Evolutionary conservation across 306 rosid genomes (phyloP).

Genomic region (Vigna angularis): DNA sequence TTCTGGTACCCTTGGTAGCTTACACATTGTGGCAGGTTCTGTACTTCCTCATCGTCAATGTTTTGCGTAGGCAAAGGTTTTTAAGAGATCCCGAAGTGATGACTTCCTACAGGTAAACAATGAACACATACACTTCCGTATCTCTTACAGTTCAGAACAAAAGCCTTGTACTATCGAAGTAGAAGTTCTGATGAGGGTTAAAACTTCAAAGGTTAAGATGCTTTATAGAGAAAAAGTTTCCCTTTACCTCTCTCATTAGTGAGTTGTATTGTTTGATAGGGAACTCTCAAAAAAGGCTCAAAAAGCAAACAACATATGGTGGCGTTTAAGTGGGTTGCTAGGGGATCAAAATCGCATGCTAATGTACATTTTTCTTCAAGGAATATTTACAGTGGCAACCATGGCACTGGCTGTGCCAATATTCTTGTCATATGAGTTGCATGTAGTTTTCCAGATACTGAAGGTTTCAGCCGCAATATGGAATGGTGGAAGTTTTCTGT

Average conservation of each 20-base stretch:
- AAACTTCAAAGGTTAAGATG: neutral
- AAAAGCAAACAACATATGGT: constrained; percentile 91
- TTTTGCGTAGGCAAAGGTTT: constrained; percentile 78
- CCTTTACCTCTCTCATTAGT: neutral
- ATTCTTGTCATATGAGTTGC: constrained; percentile 81
- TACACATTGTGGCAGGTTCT: constrained; percentile 85
- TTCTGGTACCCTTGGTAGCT: constrained; percentile 74
- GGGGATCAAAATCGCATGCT: constrained; percentile 91
- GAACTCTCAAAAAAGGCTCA: constrained; percentile 93
- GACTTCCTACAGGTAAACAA: constrained; percentile 83
- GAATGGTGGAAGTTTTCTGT: constrained; percentile 94
- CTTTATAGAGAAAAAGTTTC: neutral
- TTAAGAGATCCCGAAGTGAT: constrained; percentile 91
- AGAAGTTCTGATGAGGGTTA: neutral
- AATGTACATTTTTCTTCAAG: constrained; percentile 85
- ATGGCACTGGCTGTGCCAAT: constrained; percentile 90
- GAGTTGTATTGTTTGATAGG: constrained; percentile 49
- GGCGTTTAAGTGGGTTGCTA: constrained; percentile 89
- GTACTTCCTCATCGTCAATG: constrained; percentile 82
- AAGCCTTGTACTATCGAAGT: neutral
- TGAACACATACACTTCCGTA: neutral
- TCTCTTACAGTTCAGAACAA: neutral
- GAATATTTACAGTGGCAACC: constrained; percentile 81
- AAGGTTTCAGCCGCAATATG: constrained; percentile 87
- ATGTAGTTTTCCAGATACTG: constrained; percentile 75